A percentile compares a stretch with the other conserved stretches of the same genome.
These are phyloP conservation scores for Byssothecium circinans DNA, from an alignment of 2,329 filamentous ascomycete genomes.

Conservation along the genomic window DNA sequence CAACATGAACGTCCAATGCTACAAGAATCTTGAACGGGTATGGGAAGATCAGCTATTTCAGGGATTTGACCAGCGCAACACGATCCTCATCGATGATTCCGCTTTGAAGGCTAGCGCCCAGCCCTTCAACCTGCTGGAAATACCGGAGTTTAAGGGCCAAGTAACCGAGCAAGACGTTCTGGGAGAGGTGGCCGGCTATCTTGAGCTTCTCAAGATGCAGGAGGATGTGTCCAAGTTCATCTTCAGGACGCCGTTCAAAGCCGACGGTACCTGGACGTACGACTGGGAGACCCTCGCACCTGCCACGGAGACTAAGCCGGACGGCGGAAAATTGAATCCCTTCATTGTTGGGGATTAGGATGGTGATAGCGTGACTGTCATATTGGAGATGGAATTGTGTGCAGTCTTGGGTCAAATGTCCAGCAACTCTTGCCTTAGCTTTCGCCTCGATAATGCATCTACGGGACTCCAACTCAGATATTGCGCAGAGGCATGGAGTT, in stretches of 20 bases:
- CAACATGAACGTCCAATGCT: conserved; percentile 74
- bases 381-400: too few relatives aligned
- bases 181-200: conserved; percentile 53
- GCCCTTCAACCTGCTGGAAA: conserved; percentile 77
- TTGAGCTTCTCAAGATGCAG: conserved; percentile 55
- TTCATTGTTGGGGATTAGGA: background rate
- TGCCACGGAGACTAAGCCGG: background rate
- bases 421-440: too few relatives aligned
- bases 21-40: conserved; percentile 76
- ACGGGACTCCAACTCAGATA: too few relatives aligned
- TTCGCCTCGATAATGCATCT: too few relatives aligned
- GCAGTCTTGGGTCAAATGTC: too few relatives aligned
- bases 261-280: conserved; percentile 29
- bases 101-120: conserved; percentile 77
- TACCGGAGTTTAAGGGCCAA: conserved; percentile 72
- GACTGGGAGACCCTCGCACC: conserved; percentile 22
- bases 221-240: conserved; percentile 67
- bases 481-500: too few relatives aligned
- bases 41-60: conserved; percentile 61
- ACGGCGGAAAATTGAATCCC: background rate
- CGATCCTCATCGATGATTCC: conserved; percentile 86
- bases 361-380: too few relatives aligned
- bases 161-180: conserved; percentile 51
- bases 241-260: conserved; percentile 38
- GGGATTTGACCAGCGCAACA: conserved; percentile 82